Base-by-base conservation (phyloP, 352 stramenopile species). In the Thalassiosira pacifica region DNA sequence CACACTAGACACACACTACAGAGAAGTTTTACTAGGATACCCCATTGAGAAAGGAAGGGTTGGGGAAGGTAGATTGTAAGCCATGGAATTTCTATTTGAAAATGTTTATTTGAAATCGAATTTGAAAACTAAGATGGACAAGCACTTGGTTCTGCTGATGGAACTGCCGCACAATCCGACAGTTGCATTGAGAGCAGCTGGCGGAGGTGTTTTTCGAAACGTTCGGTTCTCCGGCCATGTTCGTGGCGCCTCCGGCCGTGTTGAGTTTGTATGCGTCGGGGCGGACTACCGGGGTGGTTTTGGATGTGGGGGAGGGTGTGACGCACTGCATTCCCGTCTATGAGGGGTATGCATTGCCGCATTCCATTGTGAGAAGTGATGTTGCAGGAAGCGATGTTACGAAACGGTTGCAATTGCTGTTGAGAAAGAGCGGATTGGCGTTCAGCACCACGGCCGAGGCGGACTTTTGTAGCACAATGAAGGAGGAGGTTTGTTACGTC, bases 321-420 rank as follows among this genome's bases (percentile, higher is more conserved):
- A 98, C 96, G 2, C 97, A 99, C 90, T 96, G 94, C 61, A 96
- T 99, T 65, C 97, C 98, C n/a, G 97, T 99, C n/a, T 99, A 99
- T 93, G 97, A 99, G 85, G 97, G 96, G 70, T 95, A 98, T 89
- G 96, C 97, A 13, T 91, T 99, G 9, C 96, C 93, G 8, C 97
- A 99, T 92, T 97, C 97, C 19, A 97, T 99, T 76, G 94, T 96
- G 69, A 93, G 97, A 70, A 94, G 97, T 76, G 97, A 99, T 89
- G 66, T 99, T 27, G 97, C 95, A 53, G 97, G 98, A 63, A 92
- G 96, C 45, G 96, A 98, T 87, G 90, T 99, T 59, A 98, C 96
- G n/a, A 84, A 95, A 42, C 88, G 93, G 22, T 92, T 97, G 76
- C 90, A 96, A 86, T 82, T 95, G 19, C 73, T 95, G 34, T 84